Evolutionary conservation across 129 eudicot genomes (phyloP), one percentile per base, ranked within the genome.

Genomic region (Scalesia atractyloides): DNA sequence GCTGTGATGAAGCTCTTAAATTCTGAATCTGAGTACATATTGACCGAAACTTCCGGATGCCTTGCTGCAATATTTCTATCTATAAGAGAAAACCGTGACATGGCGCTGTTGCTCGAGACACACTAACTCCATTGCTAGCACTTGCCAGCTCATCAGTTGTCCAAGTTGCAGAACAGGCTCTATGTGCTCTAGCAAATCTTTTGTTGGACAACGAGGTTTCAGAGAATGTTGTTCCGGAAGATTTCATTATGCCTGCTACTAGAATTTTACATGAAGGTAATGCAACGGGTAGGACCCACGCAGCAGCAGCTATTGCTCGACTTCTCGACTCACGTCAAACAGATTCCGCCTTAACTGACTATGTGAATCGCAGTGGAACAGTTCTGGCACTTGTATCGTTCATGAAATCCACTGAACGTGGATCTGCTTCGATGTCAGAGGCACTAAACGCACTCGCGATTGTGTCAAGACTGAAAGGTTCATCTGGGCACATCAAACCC

Each of bases 271-370:
- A 74, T 56, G 96, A 95, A 81, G 99, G 99, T 46, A 73, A 82
- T 64, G 76, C 69, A 76, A 66, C 53, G 15, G 96, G 97, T 47
- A 91, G 83, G 84, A 91, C 90, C 69, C 99, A 83, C 51, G 97
- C 94, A 20, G 99, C 99, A 83, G 97, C 99, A 22, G 92, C 90
- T 65, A 83, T 95, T 77, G 89, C 95, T 57, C 94, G 97, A 44
- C 90, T 95, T 72, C 92, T 95, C 67, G 85, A 71, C 54, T 74
- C 83, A 10, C 91, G 94, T 44, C 81, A 75, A 59, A 82, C 93
- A 67, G 91, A 90, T 78, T 70, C 85, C 69, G 74, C 85, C 9
- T 48, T 95, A 41, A 88, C 86, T 14, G 97, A 91, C 26, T 88
- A 86, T 52, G 89, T 91, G 24, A 91, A 88, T 76, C 90, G 87